Evolutionary conservation across 192 early-diverging fungal species (phyloP), one percentile per base, ranked within the genome.

Genomic region (Dispira parvispora): DNA sequence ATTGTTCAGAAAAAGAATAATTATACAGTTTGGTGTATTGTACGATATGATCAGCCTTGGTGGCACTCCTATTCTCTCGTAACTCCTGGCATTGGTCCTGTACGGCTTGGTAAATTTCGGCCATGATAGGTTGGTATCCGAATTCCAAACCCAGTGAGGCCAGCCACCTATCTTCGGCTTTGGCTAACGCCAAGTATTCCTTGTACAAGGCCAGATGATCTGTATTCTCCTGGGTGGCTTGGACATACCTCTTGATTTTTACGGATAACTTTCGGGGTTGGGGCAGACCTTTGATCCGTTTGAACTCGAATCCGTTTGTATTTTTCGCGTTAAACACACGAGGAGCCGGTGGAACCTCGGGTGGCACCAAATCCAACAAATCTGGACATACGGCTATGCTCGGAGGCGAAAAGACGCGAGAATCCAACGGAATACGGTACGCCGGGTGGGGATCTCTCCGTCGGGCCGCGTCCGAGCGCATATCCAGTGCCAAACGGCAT

Each of bases 361-460:
- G 57, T 12, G 57, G 57, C 8, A 42, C 57, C 18, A 27, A 10
- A 27, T 27, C 57, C 14, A 60, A 27, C 1, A 60, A 12, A 43
- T 43, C 38, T 5, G 13, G 18, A 18, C 38, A 10, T 5, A 18
- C n/a, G 12, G 21, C 14, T 2, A 18, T 14, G 2, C 11, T 43
- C 11, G 57, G 57, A 10, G 57, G 57, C 11, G 38, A 11, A 43
- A 43, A 60, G 4, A 60, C 57, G 16, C 57, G 57, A 8, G 32
- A 16, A 43, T 60, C 57, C 6, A 60, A 18, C 38, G 57, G 26
- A 43, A 60, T 60, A 13, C 32, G 57, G 32, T 60, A 60, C 14
- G 26, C 38, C 13, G 57, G 57, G 16, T 60, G 57, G 12, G 32
- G 57, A 21, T 60, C 57, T 11, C 57, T 28, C n/a, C 43, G 32